Conservation (phyloP, 257 asterid genomes). For the Solanum sitiens region DNA sequence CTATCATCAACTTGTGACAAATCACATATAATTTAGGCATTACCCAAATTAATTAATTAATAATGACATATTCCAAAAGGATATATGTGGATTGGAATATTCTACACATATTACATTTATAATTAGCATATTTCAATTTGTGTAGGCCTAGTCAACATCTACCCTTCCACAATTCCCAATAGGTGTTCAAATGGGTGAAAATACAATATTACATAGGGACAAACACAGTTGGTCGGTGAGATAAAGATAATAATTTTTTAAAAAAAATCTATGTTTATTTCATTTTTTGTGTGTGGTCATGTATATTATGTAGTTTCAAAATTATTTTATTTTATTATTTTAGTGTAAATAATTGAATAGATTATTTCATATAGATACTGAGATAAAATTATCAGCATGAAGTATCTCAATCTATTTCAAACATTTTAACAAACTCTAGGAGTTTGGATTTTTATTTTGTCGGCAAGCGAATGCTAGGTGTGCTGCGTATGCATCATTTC, state of each 20-base stretch:
- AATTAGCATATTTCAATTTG: neutral
- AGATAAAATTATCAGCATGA: too few species aligned
- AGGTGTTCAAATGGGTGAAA: neutral
- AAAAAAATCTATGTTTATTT: too few species aligned
- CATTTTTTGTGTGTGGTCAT: too few species aligned
- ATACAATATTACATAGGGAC: neutral
- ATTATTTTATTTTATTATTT: too few species aligned
- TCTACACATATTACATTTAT: neutral
- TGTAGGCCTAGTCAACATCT: neutral
- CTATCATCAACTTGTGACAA: neutral
- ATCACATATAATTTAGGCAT: neutral
- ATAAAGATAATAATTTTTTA: accelerated
- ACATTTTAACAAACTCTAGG: too few species aligned
- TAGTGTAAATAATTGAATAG: too few species aligned
- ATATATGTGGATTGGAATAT: neutral
- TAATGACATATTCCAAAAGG: neutral
- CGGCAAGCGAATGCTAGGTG: neutral
- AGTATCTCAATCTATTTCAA: neutral
- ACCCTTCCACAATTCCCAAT: neutral
- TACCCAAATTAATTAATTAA: neutral
- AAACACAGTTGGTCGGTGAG: accelerated
- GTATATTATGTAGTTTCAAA: too few species aligned
- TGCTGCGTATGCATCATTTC: neutral
- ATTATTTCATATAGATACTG: neutral
- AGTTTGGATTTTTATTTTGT: neutral